Evolutionary conservation across 1,284 basidiomycete genomes (phyloP), one percentile per base, ranked within the genome.

Genomic region (Boletus smithii): DNA sequence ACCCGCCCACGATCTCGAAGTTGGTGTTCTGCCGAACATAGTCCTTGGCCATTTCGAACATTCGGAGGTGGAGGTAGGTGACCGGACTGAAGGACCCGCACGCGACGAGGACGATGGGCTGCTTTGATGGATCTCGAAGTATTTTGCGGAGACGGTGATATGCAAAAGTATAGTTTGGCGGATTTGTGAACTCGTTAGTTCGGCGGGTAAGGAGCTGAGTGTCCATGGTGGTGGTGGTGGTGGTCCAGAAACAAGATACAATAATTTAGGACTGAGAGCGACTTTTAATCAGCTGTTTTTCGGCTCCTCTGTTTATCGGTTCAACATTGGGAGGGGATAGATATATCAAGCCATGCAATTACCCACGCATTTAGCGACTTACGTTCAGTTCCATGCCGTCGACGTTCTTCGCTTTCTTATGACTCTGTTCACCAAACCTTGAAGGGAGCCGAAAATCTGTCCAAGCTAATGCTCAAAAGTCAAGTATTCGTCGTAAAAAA

Each of bases 31-130:
- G 94, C 44, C 92, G 80, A 49, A 92, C 83, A 62, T 92, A 94
- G 73, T 97, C 94, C 70, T 88, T 91, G 48, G 94, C 94, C 94
- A 97, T 97, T 69, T 97, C 94, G 69, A 97, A 97, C 91, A 97
- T 97, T 49, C 94, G 88, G 31, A 91, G 83, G 62, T 87, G 86
- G 48, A 90, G 81, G 59, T 87, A 90, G 16, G 87, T 90, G 53
- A 90, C 80, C 14, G 85, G 86, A 64, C 83, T 88, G 75, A 89
- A 89, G 53, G 86, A 89, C 32, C 86, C 87, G 58, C 86, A 89
- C 49, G 83, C 86, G 48, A 91, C 83, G 54, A 89, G 77, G 46
- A 88, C 85, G 56, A 90, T 70, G 17, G 87, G 87, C 20, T 79
- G 77, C 67, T 85, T 89, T 23, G 70, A 70, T 7, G 82, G 63